Base-by-base conservation (phyloP, 441 rosid species). In the Euphorbia schlechtendalii region DNA sequence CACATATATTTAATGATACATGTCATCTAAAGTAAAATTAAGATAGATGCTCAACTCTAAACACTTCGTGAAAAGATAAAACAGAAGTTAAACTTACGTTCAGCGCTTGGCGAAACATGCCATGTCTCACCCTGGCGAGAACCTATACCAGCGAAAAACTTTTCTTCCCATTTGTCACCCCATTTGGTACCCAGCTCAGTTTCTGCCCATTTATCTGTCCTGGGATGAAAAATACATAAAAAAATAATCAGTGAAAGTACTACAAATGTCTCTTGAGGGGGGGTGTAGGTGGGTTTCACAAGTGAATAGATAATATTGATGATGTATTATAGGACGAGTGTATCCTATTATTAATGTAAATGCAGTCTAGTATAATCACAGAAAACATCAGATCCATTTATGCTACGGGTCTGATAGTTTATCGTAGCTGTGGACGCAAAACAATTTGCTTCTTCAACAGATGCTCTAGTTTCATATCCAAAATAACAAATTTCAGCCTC, bases 131-230 rank as follows among this genome's bases (percentile, higher is more conserved):
- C 99, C 68, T 94, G 97, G 22, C 99, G 97, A 18, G 96, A 81
- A 75, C 99, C 99, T 66, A 94, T 89, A 43, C 93, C 96, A 66
- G 92, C 75, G 76, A 94, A 94, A 80, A 94, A 94, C 71, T 82
- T 94, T 56, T 94, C 99, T 76, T 94, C 99, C 99, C 99, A 94
- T 82, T 94, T 94, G 85, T 94, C 99, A 75, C 30, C 30, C 30
- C 30, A 27, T 27, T 27, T 27, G 30, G 30, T 27, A 27, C 30
- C 30, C 67, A 94, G 71, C 71, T 94, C 96, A 30, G 97, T 94
- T 86, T 94, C 99, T 11, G 99, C 99, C 99, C 97, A 94, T 83
- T 94, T 94, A 79, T 94, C 97, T 60, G 99, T 94, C 99, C 99
- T 94, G 96, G 70, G 75, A 73, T 59, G 59, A 63, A 74, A 67